Base-by-base conservation (phyloP, 805 yeast species). In the Lachancea nothofagi region DNA sequence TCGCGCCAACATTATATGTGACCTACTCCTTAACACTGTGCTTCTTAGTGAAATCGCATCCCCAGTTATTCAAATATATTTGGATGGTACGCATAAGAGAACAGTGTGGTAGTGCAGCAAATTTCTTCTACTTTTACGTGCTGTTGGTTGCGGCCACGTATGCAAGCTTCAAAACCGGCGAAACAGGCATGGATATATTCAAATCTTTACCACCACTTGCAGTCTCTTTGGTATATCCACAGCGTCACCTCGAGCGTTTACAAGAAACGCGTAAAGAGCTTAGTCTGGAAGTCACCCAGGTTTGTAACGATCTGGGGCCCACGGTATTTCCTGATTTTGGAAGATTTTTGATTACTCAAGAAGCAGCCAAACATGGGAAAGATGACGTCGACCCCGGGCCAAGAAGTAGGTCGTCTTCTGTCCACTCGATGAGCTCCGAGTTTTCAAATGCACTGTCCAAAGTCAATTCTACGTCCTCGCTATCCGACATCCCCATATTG, bases 91-190 rank as follows among this genome's bases (percentile, higher is more conserved):
- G 32, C 29, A 47, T 48, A 28, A 49, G 31, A 48, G 24, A 57
- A 13, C 46, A 46, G 33, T 54, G 61, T 31, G 17, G 20, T 13
- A 42, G 48, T n/a, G 33, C 51, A 3, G 40, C 45, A 18, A 41
- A 64, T 22, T 62, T 80, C 15, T 65, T 74, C 44, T 50, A 74
- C 30, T 70, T 74, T 55, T 66, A 79, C 33, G 73, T 78, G 44
- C 48, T 78, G 4, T 64, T 80, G 32, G 83, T 89, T 2, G 76
- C 71, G n/a, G 76, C 87, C 12, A 83, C 96, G 0, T 90, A 83
- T 58, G 78, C 95, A 18, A 94, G 97, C 3, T 71, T 90, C 49
- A 71, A 83, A 25, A 77, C 89, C 28, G 97, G 97, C 38, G 98
- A 90, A 59, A 79, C 78, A 44, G 97, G 97, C 14, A 70, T 84